Percentiles rank a stretch among this genome's conserved stretches.
phyloP scores from a whole-genome alignment of 2,329 filamentous ascomycete genomes.

The Ophiostoma tasmaniense region DNA sequence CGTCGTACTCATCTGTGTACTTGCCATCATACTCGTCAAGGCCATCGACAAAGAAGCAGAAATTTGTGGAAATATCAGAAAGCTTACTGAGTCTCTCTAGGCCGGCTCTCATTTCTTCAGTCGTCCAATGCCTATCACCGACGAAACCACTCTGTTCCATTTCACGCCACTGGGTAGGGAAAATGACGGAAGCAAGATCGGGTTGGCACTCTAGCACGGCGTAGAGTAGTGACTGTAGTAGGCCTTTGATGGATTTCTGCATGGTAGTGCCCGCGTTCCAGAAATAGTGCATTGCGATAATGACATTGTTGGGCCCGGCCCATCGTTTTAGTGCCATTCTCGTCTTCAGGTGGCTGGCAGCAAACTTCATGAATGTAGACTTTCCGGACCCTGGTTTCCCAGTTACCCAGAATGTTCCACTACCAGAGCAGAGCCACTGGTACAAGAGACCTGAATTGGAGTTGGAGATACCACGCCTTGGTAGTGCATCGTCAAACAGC shows the following conservation, averaged over 20 bases:
- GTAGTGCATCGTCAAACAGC: neutral
- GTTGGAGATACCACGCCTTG: neutral
- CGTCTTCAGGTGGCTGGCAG: neutral
- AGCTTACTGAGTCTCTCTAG: neutral
- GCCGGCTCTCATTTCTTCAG: neutral
- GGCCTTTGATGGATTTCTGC: neutral
- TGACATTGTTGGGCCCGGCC: neutral
- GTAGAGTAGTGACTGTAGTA: neutral
- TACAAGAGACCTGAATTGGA: neutral
- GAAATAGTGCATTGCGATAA: neutral
- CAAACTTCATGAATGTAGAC: neutral
- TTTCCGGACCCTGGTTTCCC: neutral
- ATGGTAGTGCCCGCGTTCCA: neutral
- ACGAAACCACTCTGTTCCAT: neutral
- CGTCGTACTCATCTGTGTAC: neutral
- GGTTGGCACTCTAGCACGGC: neutral
- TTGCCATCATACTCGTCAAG: neutral
- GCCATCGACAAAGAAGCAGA: neutral
- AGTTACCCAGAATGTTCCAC: neutral
- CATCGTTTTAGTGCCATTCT: neutral
- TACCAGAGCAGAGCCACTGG: neutral
- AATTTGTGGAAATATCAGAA: neutral
- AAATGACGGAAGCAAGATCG: neutral
- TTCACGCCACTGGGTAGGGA: neutral
- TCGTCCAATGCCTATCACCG: neutral